These are phyloP conservation scores for Ambrosia trifida DNA, from an alignment of 129 eudicot species.

Conservation along the genomic window DNA sequence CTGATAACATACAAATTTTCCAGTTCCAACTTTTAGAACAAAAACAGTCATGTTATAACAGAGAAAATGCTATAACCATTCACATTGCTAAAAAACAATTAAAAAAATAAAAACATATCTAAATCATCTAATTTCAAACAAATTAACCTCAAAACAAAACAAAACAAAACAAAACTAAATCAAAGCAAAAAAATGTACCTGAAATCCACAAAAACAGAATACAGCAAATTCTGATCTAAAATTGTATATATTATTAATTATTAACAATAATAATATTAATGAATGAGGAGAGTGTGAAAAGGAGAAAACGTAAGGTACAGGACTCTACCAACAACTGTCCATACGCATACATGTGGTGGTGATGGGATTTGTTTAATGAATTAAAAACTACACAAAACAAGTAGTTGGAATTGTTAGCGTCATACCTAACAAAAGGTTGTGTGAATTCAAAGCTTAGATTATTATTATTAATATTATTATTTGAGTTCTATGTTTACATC, in stretches of 20 bases:
- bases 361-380: not conserved
- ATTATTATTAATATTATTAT: no score
- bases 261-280: not conserved
- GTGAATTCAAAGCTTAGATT: slow-evolving; percentile 21
- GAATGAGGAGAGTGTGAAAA: slow-evolving; percentile 17
- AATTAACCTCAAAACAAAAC: not conserved
- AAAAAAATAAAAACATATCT: not conserved
- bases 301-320: slow-evolving; percentile 29
- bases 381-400: not conserved
- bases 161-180: not conserved
- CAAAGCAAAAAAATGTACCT: slow-evolving; percentile 9
- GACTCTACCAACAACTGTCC: slow-evolving; percentile 18
- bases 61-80: not conserved
- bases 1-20: no score
- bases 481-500: slow-evolving; percentile 9
- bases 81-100: not conserved
- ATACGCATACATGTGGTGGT: slow-evolving; percentile 18
- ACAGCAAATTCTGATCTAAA: slow-evolving; percentile 20
- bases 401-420: slow-evolving; percentile 24
- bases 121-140: not conserved
- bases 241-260: not conserved
- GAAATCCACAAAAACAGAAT: slow-evolving; percentile 10
- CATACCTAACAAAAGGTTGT: slow-evolving; percentile 15
- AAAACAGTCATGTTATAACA: no score
- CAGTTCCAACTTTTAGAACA: no score